phyloP scores from a whole-genome alignment of 345 rosid genomes.

The Lepidium sativum region DNA sequence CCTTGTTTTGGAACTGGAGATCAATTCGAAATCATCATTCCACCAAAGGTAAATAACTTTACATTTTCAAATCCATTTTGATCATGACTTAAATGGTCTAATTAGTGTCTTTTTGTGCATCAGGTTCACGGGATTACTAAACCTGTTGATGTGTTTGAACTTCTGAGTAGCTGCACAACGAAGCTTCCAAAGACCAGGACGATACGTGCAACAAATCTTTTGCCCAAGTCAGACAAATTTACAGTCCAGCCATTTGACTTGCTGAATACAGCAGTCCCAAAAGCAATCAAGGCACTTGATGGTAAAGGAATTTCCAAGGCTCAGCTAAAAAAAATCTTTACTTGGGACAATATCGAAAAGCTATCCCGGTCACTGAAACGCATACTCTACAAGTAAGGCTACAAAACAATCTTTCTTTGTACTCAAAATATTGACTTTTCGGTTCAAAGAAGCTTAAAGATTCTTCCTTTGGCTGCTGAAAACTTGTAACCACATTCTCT shows the following conservation, averaged over 20 bases:
- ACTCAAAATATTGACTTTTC: background rate
- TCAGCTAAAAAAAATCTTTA: conserved; percentile 24
- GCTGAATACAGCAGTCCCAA: conserved; percentile 24
- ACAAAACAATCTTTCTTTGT: background rate
- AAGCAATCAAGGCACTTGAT: conserved; percentile 26
- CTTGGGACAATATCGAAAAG: conserved; percentile 41
- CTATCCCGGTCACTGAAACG: conserved; percentile 38
- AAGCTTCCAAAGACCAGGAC: conserved; percentile 16
- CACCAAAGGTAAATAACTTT: conserved; percentile 44
- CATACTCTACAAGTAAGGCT: conserved; percentile 62
- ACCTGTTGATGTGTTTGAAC: conserved; percentile 47
- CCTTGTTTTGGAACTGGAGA: conserved; percentile 71
- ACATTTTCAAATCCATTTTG: conserved; percentile 4
- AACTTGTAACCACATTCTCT: background rate
- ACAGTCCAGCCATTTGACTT: conserved; percentile 16
- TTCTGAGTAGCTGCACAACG: conserved; percentile 38
- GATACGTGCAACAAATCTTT: background rate
- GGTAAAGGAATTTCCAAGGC: conserved; percentile 30
- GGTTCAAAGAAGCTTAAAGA: background rate
- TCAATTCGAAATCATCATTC: conserved; percentile 58
- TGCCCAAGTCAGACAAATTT: conserved; percentile 31
- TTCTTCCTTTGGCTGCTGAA: background rate
- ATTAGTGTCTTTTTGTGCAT: background rate
- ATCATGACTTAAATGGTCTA: background rate
- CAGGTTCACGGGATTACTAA: conserved; percentile 43